Conservation (phyloP, 2,329 filamentous ascomycete species). For the Sclerotinia subarctica region DNA sequence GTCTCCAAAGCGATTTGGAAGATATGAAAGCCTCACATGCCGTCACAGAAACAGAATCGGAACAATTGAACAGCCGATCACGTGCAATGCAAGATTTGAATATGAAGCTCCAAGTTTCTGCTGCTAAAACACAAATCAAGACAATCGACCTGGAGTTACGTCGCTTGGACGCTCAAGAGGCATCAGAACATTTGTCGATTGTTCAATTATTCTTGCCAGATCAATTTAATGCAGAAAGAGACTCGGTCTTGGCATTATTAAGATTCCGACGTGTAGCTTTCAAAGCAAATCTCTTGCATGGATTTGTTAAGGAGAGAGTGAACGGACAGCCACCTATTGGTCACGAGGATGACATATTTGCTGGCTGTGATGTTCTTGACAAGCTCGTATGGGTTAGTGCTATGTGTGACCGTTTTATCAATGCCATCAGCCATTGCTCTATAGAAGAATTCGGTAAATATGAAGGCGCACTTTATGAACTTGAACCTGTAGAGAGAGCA, state of each 20-base stretch:
- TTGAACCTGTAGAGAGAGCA: constrained; percentile 87
- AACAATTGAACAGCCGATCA: constrained; percentile 82
- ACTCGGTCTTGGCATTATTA: constrained; percentile 84
- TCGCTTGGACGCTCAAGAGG: constrained; percentile 84
- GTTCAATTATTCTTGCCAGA: constrained; percentile 87
- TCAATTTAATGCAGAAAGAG: constrained; percentile 72
- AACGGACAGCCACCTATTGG: constrained; percentile 64
- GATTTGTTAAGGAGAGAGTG: constrained; percentile 75
- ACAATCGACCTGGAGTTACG: constrained; percentile 88
- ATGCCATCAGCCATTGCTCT: constrained; percentile 74
- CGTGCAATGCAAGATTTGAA: constrained; percentile 97
- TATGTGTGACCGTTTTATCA: constrained; percentile 82
- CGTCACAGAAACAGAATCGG: constrained; percentile 87
- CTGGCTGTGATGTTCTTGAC: constrained; percentile 76
- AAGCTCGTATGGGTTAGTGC: constrained; percentile 80
- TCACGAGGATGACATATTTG: constrained; percentile 74
- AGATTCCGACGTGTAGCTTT: constrained; percentile 84
- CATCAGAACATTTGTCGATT: constrained; percentile 82
- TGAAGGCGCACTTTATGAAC: constrained; percentile 76
- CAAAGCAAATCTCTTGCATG: constrained; percentile 77
- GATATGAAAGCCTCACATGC: constrained; percentile 91
- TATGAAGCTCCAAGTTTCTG: constrained; percentile 85
- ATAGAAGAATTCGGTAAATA: constrained; percentile 75
- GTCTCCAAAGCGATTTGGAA: constrained; percentile 79
- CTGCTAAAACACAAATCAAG: constrained; percentile 88